These are phyloP conservation scores for Xerocomellus amylosporus DNA, from an alignment of 768 basidiomycete species.

Conservation along the genomic window DNA sequence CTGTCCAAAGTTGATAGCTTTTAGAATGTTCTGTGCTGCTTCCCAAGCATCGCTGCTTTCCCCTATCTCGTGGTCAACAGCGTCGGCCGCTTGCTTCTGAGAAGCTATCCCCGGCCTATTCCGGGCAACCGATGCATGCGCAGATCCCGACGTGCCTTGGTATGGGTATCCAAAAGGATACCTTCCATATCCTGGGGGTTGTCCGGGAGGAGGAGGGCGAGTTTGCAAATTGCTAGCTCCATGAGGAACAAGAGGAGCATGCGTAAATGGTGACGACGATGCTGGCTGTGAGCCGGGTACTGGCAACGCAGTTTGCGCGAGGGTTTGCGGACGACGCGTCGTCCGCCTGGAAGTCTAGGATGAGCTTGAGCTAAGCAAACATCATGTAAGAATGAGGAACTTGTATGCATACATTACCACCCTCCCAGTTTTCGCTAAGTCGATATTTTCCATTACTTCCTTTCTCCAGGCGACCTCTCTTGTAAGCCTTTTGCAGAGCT, in stretches of 20 bases:
- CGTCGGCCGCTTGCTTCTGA: constrained; percentile 12
- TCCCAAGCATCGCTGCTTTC: constrained; percentile 67
- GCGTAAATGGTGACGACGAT: constrained; percentile 56
- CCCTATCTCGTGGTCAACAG: constrained; percentile 32
- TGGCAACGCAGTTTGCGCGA: constrained; percentile 29
- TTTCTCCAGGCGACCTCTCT: constrained; percentile 78
- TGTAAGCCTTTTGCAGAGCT: constrained; percentile 83
- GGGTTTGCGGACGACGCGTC: constrained; percentile 74
- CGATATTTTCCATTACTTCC: constrained; percentile 69
- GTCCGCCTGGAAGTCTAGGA: constrained; percentile 71
- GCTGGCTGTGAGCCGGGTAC: constrained; percentile 31
- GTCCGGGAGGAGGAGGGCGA: constrained; percentile 32
- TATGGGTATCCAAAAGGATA: constrained; percentile 40
- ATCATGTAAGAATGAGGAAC: background rate
- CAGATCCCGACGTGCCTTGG: constrained; percentile 21
- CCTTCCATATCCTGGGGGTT: constrained; percentile 35
- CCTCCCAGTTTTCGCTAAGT: constrained; percentile 75
- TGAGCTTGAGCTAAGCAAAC: constrained; percentile 7
- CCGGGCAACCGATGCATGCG: background rate
- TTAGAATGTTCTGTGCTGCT: constrained; percentile 73
- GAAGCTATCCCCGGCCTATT: constrained; percentile 3
- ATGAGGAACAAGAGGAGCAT: constrained; percentile 43
- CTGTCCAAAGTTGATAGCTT: constrained; percentile 70
- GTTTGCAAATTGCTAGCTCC: constrained; percentile 34
- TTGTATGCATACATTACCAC: constrained; percentile 60